Evolutionary conservation across 495 filamentous ascomycete species (phyloP).

Genomic region (Polyplosphaeria fusca): DNA sequence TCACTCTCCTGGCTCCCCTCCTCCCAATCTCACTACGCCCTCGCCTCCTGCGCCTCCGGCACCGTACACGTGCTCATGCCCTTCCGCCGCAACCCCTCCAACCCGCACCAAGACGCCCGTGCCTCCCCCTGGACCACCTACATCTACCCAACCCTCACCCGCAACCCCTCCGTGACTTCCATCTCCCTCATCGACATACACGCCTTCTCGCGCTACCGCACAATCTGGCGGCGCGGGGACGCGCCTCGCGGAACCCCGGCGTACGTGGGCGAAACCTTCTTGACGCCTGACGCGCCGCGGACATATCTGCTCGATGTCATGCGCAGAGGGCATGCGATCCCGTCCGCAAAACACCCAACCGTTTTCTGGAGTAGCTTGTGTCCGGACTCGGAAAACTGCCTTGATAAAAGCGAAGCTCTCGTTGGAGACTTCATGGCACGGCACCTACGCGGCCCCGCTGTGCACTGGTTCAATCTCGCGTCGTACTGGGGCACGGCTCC

Average conservation of each 20-base stretch:
- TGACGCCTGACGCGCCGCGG: neutral
- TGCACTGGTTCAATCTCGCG: conserved; percentile 2
- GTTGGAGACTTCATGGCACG: neutral
- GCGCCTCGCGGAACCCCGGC: neutral
- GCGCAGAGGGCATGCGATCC: neutral
- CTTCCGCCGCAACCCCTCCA: neutral
- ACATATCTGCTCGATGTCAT: neutral
- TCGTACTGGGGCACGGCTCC: neutral
- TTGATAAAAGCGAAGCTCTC: neutral
- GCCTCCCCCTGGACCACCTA: neutral
- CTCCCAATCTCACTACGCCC: neutral
- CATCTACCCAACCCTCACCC: neutral
- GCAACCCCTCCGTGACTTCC: neutral
- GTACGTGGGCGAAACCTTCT: neutral
- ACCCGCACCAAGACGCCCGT: conserved; percentile 1
- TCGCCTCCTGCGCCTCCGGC: neutral
- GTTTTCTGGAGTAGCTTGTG: conserved; percentile 8
- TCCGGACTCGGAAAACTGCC: neutral
- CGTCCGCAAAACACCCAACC: neutral
- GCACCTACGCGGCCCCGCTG: neutral
- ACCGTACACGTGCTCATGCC: neutral
- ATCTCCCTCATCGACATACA: neutral
- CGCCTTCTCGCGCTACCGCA: neutral
- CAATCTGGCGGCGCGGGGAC: neutral
- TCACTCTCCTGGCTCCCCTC: neutral